Percentiles rank a stretch among this genome's conserved stretches.
Evolutionary conservation across 257 asterid genomes (phyloP).

Genomic region (Nicotiana tabacum): DNA sequence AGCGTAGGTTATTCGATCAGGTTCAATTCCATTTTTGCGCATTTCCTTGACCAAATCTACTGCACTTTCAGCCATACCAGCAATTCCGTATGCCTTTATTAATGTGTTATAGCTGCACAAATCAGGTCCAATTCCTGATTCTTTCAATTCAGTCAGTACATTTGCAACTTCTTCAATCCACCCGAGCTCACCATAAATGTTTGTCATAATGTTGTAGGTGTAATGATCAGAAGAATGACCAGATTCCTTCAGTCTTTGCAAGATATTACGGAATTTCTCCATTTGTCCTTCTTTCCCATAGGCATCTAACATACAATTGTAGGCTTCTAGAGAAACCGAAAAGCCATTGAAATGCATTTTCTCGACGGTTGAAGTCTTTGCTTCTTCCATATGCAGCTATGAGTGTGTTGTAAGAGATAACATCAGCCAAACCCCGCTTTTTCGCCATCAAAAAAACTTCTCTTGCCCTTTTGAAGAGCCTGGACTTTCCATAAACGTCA

Average conservation of each 20-base stretch:
- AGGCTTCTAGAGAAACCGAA: slow-evolving; percentile 82
- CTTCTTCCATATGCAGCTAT: slow-evolving; percentile 80
- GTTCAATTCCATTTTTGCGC: slow-evolving; percentile 67
- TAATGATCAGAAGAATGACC: slow-evolving; percentile 52
- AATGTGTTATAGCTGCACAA: slow-evolving; percentile 81
- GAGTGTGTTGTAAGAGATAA: slow-evolving; percentile 74
- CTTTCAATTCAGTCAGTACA: slow-evolving; percentile 53
- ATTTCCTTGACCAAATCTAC: slow-evolving; percentile 76
- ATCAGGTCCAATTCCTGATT: slow-evolving; percentile 58
- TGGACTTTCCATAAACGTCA: slow-evolving; percentile 68
- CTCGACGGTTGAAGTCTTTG: slow-evolving; percentile 48
- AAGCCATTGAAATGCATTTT: slow-evolving; percentile 81
- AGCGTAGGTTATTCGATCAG: slow-evolving; percentile 61
- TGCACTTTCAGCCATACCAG: slow-evolving; percentile 82
- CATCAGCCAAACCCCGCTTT: slow-evolving; percentile 61
- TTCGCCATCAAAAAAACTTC: slow-evolving; percentile 62
- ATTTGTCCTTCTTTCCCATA: slow-evolving; percentile 88
- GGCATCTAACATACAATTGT: slow-evolving; percentile 87
- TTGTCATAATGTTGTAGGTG: slow-evolving; percentile 71
- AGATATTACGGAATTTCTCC: slow-evolving; percentile 69
- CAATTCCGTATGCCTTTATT: slow-evolving; percentile 89
- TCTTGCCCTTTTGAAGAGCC: slow-evolving; percentile 67
- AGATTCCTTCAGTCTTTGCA: slow-evolving; percentile 73
- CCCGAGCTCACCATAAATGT: slow-evolving; percentile 69
- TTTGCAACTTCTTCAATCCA: slow-evolving; percentile 74